A percentile compares a stretch with the other conserved stretches of the same genome.
Conservation (phyloP, 1,284 basidiomycete genomes). For the Malassezia globosa region DNA sequence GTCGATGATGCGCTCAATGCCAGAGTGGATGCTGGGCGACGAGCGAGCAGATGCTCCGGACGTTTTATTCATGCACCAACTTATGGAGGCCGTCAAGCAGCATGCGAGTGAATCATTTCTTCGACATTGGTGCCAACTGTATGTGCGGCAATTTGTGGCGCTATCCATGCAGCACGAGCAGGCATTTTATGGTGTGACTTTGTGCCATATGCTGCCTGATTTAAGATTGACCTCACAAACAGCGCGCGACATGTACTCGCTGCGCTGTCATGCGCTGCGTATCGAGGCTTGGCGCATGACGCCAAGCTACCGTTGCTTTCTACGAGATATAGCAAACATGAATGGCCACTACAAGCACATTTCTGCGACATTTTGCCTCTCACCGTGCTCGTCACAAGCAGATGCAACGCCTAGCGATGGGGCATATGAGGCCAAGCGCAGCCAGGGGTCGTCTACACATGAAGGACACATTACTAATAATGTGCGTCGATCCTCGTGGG, state of each 20-base stretch:
- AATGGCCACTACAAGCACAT: background rate
- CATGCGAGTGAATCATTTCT: conserved; percentile 69
- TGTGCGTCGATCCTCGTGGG: too few relatives aligned
- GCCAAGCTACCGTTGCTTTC: conserved; percentile 3
- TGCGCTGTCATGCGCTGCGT: conserved; percentile 6
- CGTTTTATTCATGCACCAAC: conserved; percentile 80
- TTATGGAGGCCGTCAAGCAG: conserved; percentile 59
- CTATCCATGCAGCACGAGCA: conserved; percentile 70
- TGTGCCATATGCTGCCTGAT: background rate
- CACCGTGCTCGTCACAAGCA: too few relatives aligned
- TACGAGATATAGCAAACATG: background rate
- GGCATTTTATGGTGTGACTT: conserved; percentile 56
- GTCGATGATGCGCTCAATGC: conserved; percentile 23
- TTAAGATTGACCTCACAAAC: background rate
- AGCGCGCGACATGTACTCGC: background rate
- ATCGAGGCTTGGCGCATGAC: conserved; percentile 7
- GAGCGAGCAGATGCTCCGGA: conserved; percentile 55
- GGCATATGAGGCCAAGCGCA: too few relatives aligned
- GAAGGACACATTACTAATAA: too few relatives aligned
- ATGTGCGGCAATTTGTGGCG: conserved; percentile 61
- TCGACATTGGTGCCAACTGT: conserved; percentile 67
- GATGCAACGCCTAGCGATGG: too few relatives aligned
- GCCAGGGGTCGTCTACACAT: too few relatives aligned
- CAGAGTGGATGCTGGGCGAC: conserved; percentile 15
- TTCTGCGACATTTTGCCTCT: background rate